Evolutionary conservation across 495 filamentous ascomycete genomes (phyloP), one percentile per base, ranked within the genome.

Genomic region (Penicillium bialowiezense): DNA sequence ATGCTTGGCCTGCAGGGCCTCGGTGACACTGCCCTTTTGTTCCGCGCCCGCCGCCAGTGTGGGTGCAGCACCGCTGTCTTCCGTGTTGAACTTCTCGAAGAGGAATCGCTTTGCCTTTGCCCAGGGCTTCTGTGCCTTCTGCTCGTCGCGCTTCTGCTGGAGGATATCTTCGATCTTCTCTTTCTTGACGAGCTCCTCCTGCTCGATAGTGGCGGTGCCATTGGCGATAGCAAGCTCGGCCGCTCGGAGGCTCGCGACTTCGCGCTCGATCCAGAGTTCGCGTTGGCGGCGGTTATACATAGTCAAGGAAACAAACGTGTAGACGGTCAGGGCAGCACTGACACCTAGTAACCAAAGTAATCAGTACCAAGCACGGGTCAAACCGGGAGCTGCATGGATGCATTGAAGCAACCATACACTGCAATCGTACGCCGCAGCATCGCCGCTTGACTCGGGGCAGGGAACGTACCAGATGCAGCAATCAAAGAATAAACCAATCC

Each of bases 271-370:
- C 72, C 72, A 91, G 48, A 89, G 82, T 50, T 71, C 71, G 42
- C 77, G 76, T 67, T 85, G 82, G 38, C 77, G 74, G 33, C 89
- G 86, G 74, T 96, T 97, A 73, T 92, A 88, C 35, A 89, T 65
- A 23, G 93, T 81, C 82, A 98, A 88, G 67, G 96, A 91, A 60
- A 79, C 78, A 44, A 91, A 77, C 6, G 92, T 86, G 72, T 90
- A 93, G 47, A 84, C 75, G 17, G 88, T 89, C 31, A 92, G 79
- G 44, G 84, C 78, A 54, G 78, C 83, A 52, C 83, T 81, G 55
- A 96, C 63, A 43, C 83, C 90, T 92, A 58, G 13, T 41, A 41
- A 13, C 7, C 12, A 32, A 24, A 41, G 9, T 8, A 24, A 17
- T 2, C 12, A 41, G 12, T 3, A 32, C 49, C 14, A 54, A 8